phyloP scores from a whole-genome alignment of 192 early-diverging fungal genomes.

The Backusella sp. region DNA sequence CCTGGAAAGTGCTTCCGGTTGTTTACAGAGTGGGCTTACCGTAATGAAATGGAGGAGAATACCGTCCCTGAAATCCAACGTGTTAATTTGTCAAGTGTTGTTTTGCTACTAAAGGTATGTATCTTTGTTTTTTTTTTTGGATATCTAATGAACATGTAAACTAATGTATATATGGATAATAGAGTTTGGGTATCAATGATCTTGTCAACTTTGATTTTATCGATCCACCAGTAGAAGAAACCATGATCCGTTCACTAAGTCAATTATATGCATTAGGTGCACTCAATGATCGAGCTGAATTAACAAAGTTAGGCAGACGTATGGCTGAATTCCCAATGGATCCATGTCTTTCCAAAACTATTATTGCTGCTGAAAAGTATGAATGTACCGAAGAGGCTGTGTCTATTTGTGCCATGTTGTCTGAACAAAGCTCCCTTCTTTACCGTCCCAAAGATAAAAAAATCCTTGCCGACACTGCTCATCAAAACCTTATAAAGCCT shows the following conservation, averaged over 20 bases:
- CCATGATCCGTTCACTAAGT: conserved; percentile 90
- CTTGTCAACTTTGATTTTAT: conserved; percentile 97
- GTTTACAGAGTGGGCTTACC: conserved; percentile 90
- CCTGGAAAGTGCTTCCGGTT: conserved; percentile 97
- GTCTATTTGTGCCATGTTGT: conserved; percentile 93
- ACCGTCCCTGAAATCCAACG: conserved; percentile 96
- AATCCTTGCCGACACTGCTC: conserved; percentile 90
- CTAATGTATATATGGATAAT: neutral
- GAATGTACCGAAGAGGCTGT: conserved; percentile 90
- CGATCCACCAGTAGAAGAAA: conserved; percentile 94
- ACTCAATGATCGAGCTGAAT: conserved; percentile 86
- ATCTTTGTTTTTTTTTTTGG: too few species aligned
- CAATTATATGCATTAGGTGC: conserved; percentile 90
- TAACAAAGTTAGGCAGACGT: conserved; percentile 93
- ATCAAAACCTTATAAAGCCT: conserved; percentile 82
- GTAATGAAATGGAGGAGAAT: conserved; percentile 93
- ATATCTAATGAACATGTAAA: too few species aligned
- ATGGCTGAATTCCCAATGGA: conserved; percentile 99
- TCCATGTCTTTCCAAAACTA: conserved; percentile 90
- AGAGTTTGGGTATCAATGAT: conserved; percentile 95
- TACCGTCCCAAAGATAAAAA: conserved; percentile 92
- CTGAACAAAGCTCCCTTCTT: conserved; percentile 76
- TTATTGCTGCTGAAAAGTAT: conserved; percentile 91
- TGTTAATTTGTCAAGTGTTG: conserved; percentile 89
- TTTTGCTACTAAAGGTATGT: conserved; percentile 79